Percentiles rank a stretch among this genome's conserved stretches.
phyloP scores from a whole-genome alignment of 148 eudicot species.

The Vaccinium darrowii region DNA sequence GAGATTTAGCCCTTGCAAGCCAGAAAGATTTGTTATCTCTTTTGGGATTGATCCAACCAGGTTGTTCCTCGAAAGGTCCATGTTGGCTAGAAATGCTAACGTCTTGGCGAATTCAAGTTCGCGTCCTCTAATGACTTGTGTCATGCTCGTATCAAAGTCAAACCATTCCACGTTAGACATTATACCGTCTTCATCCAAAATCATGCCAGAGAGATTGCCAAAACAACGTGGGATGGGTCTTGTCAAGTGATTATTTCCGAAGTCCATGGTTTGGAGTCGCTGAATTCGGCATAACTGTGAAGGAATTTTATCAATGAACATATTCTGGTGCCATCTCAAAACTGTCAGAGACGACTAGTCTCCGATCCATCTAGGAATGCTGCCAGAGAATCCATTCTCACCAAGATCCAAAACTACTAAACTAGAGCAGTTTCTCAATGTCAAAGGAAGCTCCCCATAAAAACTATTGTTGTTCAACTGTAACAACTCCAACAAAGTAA shows the following conservation, averaged over 20 bases:
- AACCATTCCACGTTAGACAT: neutral
- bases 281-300: conserved; percentile 5
- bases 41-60: conserved; percentile 29
- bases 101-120: conserved; percentile 17
- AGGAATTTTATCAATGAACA: neutral
- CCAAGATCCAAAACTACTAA: too few species aligned
- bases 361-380: too few species aligned
- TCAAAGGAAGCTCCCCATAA: too few species aligned
- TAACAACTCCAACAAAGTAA: too few species aligned
- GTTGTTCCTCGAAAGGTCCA: conserved; percentile 48
- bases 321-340: neutral
- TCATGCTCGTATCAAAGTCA: neutral
- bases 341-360: too few species aligned
- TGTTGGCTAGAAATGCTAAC: conserved; percentile 6
- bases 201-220: conserved; percentile 19
- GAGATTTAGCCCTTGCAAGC: conserved; percentile 27
- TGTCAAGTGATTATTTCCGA: conserved; percentile 30
- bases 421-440: too few species aligned
- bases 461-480: too few species aligned
- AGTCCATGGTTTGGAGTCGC: conserved; percentile 25
- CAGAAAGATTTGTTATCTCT: conserved; percentile 28
- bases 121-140: conserved; percentile 23
- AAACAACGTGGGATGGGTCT: conserved; percentile 34
- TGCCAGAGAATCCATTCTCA: too few species aligned
- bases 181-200: neutral